Base-by-base conservation (phyloP, 345 rosid species). In the Acer campestre region DNA sequence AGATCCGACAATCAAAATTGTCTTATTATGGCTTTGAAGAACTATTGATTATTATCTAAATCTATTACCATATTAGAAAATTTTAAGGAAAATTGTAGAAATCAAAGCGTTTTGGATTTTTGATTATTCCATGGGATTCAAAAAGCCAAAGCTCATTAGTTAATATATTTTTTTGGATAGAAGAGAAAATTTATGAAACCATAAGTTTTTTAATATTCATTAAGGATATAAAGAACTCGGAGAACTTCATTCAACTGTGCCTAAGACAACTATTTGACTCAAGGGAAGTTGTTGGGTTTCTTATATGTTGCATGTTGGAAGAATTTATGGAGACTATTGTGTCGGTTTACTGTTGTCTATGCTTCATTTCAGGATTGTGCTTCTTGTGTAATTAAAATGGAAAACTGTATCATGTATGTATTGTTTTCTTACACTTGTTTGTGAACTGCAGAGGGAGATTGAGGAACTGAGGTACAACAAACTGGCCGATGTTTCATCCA, bases 401-500 rank as follows among this genome's bases (percentile, higher is more conserved):
- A 70, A 68, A 44, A 22, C 14, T 22, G 29, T 40, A 35, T 35
- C 49, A 18, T 10, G 22, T 59, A 59, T 59, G 49, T 40, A 38
- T 70, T 35, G 18, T n/a, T 53, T 42, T 55, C 68, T 79, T 18
- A 75, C 44, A 42, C 63, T 68, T 68, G 64, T 22, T 69, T 9
- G 13, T 31, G 56, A 69, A 75, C 42, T 82, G 72, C 92, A 92
- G 99, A 80, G 86, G 67, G 92, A 91, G 84, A 87, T 93, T 20
- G 90, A 87, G 79, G 91, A 89, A 69, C 78, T 91, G 80, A 89
- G 85, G 70, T 71, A 68, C 69, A 92, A 92, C 69, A 92, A 92
- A 80, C 66, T 81, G 59, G 83, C 76, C 25, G 80, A 80, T 78
- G 86, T 83, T 61, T 85, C 91, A 0, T 65, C 90, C 46, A 82